Conservation (phyloP, 192 early-diverging fungal genomes). For the Entomortierella lignicola region DNA sequence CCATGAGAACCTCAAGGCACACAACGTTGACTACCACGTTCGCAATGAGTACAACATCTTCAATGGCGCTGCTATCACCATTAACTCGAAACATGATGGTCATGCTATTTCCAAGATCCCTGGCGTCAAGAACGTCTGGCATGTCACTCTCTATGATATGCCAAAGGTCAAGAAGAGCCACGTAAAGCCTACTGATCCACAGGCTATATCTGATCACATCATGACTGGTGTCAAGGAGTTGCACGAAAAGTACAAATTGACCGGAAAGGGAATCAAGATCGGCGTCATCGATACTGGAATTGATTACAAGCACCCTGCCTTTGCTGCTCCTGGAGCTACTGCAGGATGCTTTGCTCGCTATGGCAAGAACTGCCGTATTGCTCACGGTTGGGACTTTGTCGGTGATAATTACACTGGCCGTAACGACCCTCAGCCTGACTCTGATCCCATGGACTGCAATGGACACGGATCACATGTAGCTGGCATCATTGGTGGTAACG, state of each 20-base stretch:
- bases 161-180: conserved; percentile 18
- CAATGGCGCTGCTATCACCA: conserved; percentile 56
- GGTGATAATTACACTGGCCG: conserved; percentile 61
- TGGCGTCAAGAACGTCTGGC: conserved; percentile 59
- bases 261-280: conserved; percentile 59
- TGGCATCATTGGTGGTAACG: conserved; percentile 60
- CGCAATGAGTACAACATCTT: conserved; percentile 58
- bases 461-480: conserved; percentile 66
- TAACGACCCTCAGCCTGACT: conserved; percentile 50
- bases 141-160: conserved; percentile 45
- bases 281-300: conserved; percentile 70
- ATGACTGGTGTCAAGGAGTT: conserved; percentile 56
- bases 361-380: conserved; percentile 64
- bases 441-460: conserved; percentile 63
- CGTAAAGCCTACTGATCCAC: conserved; percentile 18
- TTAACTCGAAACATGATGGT: conserved; percentile 44
- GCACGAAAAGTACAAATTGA: conserved; percentile 51
- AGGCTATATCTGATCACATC: conserved; percentile 47
- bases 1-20: conserved; percentile 2
- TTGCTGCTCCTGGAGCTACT: conserved; percentile 56
- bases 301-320: conserved; percentile 70
- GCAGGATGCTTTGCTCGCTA: conserved; percentile 69
- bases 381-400: conserved; percentile 71
- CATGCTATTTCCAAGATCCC: conserved; percentile 20
- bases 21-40: conserved; percentile 28